Conservation (phyloP, 345 rosid genomes). For the Gynandropsis gynandra region DNA sequence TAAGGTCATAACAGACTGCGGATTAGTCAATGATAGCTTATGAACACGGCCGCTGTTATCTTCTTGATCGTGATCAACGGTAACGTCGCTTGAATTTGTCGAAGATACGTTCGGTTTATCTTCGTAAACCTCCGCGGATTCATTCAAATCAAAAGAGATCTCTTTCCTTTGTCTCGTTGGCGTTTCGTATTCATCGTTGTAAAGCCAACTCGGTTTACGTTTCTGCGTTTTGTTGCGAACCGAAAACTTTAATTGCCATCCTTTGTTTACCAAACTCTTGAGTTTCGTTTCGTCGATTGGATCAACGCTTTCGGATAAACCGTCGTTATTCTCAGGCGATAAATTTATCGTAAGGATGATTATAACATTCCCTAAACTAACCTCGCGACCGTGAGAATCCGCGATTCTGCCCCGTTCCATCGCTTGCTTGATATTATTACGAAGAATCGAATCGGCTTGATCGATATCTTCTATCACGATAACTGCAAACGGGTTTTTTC, state of each 20-base stretch:
- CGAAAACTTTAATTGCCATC: slow-evolving; percentile 66
- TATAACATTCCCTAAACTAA: slow-evolving; percentile 81
- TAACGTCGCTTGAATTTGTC: slow-evolving; percentile 74
- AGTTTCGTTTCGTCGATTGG: slow-evolving; percentile 62
- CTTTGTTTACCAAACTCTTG: slow-evolving; percentile 40
- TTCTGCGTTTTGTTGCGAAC: slow-evolving; percentile 52
- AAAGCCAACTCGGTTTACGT: slow-evolving; percentile 69
- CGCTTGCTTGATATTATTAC: slow-evolving; percentile 72
- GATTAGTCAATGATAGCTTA: slow-evolving; percentile 28
- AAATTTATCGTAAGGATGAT: slow-evolving; percentile 69
- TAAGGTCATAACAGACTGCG: no score
- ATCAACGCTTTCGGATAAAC: slow-evolving; percentile 36
- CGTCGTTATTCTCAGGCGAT: slow-evolving; percentile 40
- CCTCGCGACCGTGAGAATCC: slow-evolving; percentile 90
- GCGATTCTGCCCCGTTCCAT: slow-evolving; percentile 85
- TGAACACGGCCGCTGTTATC: slow-evolving; percentile 35
- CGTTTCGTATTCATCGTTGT: slow-evolving; percentile 27
- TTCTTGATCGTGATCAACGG: slow-evolving; percentile 70
- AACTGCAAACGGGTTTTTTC: slow-evolving; percentile 74
- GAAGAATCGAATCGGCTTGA: slow-evolving; percentile 62
- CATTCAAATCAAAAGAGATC: slow-evolving; percentile 70
- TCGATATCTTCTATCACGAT: slow-evolving; percentile 82
- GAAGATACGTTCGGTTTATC: slow-evolving; percentile 58
- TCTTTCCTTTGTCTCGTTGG: slow-evolving; percentile 56
- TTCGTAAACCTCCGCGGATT: slow-evolving; percentile 50